Conservation (phyloP, 2,329 filamentous ascomycete genomes). For the Cladophialophora yegresii region DNA sequence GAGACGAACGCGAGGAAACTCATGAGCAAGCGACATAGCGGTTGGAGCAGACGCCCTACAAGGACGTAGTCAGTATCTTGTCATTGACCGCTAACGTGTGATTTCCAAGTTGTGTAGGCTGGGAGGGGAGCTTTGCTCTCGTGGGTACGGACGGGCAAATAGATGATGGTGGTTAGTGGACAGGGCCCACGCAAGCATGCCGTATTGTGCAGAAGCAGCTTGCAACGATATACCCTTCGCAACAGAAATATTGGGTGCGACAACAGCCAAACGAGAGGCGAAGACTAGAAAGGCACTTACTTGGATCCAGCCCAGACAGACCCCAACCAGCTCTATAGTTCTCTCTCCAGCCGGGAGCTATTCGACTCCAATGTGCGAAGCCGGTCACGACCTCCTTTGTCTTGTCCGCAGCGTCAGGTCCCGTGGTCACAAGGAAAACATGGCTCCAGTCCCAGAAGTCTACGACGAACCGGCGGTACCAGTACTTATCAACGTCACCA, state of each 20-base stretch:
- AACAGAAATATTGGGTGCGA: neutral
- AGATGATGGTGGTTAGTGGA: neutral
- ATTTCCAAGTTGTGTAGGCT: neutral
- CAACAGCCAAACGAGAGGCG: neutral
- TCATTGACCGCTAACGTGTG: neutral
- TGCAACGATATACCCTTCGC: neutral
- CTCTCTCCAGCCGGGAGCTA: slow-evolving; percentile 21
- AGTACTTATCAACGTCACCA: slow-evolving; percentile 30
- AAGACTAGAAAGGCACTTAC: slow-evolving; percentile 20
- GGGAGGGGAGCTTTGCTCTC: neutral
- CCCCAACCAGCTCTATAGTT: slow-evolving; percentile 32
- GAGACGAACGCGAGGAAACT: slow-evolving; percentile 37
- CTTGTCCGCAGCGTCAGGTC: slow-evolving; percentile 4
- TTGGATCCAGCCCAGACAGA: slow-evolving; percentile 28
- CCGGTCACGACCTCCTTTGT: slow-evolving; percentile 27
- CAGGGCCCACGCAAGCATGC: neutral
- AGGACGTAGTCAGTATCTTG: neutral
- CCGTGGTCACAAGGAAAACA: slow-evolving; percentile 31
- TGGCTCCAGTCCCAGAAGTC: slow-evolving; percentile 33
- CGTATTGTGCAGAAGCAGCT: neutral
- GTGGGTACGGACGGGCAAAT: neutral
- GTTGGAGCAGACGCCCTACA: slow-evolving; percentile 41
- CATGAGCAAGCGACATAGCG: slow-evolving; percentile 45
- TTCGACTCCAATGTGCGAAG: slow-evolving; percentile 32
- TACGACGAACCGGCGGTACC: slow-evolving; percentile 33